A percentile compares a stretch with the other conserved stretches of the same genome.
Conservation (phyloP, 2,329 filamentous ascomycete genomes). For the Proliferodiscus dingleyae region DNA sequence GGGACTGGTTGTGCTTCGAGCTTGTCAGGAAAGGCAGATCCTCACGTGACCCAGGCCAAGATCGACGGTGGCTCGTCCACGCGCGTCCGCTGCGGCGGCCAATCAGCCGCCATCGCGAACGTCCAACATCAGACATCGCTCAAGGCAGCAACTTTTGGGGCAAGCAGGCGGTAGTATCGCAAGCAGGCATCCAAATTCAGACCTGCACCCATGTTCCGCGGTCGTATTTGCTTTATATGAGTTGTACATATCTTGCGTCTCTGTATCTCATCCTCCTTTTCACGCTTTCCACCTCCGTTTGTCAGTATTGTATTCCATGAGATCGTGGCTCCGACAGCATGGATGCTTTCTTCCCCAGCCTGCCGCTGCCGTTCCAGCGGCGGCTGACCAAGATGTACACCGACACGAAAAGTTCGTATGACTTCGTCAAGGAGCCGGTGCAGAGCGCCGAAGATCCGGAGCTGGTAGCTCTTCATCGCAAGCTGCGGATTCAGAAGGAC, state of each 20-base stretch:
- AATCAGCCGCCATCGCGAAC: too few relatives aligned
- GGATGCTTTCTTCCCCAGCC: constrained; percentile 27
- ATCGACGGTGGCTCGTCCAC: too few relatives aligned
- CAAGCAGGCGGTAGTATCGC: background rate
- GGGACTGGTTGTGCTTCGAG: too few relatives aligned
- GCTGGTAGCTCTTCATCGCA: constrained; percentile 66
- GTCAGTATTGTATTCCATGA: background rate
- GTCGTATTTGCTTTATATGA: background rate
- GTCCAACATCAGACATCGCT: background rate
- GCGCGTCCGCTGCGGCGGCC: too few relatives aligned
- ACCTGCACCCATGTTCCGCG: background rate
- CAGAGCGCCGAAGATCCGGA: constrained; percentile 63
- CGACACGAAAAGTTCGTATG: constrained; percentile 73
- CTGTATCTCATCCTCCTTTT: background rate
- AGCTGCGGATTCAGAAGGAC: constrained; percentile 69
- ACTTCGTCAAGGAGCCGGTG: constrained; percentile 63
- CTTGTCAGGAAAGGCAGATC: too few relatives aligned
- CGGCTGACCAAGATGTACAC: constrained; percentile 70
- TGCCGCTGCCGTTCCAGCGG: constrained; percentile 46
- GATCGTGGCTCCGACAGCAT: constrained; percentile 13
- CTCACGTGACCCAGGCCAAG: too few relatives aligned
- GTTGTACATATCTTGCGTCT: background rate
- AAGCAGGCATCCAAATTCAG: constrained; percentile 13
- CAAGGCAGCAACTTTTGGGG: constrained; percentile 25
- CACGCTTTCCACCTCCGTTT: constrained; percentile 3